Conservation (phyloP, 139 green algal species). For the Mesostigma viride region DNA sequence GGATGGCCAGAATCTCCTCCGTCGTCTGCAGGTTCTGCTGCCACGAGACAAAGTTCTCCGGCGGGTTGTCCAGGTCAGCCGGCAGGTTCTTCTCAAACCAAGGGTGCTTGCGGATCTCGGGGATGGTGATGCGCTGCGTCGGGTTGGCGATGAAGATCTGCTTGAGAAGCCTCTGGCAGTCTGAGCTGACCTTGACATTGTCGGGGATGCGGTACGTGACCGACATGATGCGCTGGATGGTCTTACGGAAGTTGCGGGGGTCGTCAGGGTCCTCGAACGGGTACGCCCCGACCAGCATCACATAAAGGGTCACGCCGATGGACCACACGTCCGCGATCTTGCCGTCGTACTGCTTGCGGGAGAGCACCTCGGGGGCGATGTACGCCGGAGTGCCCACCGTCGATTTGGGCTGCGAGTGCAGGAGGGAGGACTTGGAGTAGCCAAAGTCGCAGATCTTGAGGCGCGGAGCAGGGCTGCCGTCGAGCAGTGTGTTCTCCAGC, state of each 20-base stretch:
- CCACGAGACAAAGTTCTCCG: background rate
- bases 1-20: background rate
- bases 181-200: constrained; percentile 16
- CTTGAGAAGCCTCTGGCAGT: constrained; percentile 44
- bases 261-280: constrained; percentile 94
- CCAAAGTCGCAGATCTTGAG: constrained; percentile 99
- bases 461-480: constrained; percentile 57
- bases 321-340: constrained; percentile 90
- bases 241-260: constrained; percentile 94
- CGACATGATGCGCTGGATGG: constrained; percentile 60
- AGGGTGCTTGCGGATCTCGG: constrained; percentile 69
- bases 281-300: constrained; percentile 94
- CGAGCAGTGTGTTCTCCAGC: constrained; percentile 94
- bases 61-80: constrained; percentile 45
- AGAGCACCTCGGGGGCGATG: constrained; percentile 81
- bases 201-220: constrained; percentile 30
- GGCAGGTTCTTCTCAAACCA: constrained; percentile 87
- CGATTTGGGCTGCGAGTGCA: constrained; percentile 90
- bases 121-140: constrained; percentile 60
- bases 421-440: constrained; percentile 67
- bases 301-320: constrained; percentile 95
- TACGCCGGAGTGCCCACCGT: constrained; percentile 99
- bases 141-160: constrained; percentile 66
- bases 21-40: background rate
- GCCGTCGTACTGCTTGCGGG: constrained; percentile 30